Evolutionary conservation across 495 filamentous ascomycete species (phyloP), one percentile per base, ranked within the genome.

Genomic region (Symbiotaphrina buchneri): DNA sequence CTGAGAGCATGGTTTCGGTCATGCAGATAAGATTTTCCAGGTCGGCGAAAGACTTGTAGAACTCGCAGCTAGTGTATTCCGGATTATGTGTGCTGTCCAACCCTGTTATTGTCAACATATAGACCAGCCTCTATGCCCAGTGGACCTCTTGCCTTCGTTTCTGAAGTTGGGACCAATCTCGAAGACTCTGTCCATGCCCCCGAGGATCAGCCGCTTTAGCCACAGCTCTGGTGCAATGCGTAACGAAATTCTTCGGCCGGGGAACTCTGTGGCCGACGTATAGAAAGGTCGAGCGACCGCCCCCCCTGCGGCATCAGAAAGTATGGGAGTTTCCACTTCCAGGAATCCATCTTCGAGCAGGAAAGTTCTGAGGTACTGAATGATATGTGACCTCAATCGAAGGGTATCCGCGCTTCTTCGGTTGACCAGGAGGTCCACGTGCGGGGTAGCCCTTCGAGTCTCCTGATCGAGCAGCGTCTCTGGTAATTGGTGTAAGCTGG

Each of bases 21-120:
- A 68, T 68, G 15, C 48, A 36, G 40, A 92, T 81, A 17, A 97
- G 55, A 21, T 81, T 70, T 22, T 70, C 59, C 0, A 94, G 60
- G 37, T 70, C 74, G 31, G 77, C 71, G 41, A 82, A 93, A 8
- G 80, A 69, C 31, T 72, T 65, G 50, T 97, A 97, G 60, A 93
- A 94, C 53, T 97, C 87, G 58, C 84, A 94, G 21, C 74, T 94
- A 16, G 76, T 83, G 54, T 94, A 97, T 48, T 97, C 87, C 4
- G 87, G 83, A 44, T 95, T 95, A 51, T 94, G 87, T 0, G 78
- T 91, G 16, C 71, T 65, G 52, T 97, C 87, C 23, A 94, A 49
- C 6, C 71, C 65, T 71, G 24, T 4, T 18, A 3, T 21, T 16
- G 19, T 48, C 27, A 46, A 38, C n/a, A 23, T 3, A 35, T 19